Percentiles rank a stretch among this genome's conserved stretches.
These are phyloP conservation scores for Triticum aestivum DNA, from an alignment of 176 grass and related monocot genomes.

Conservation along the genomic window IWGSC_CS_RefSeq_v2.1 NC_057814.1:540446617-540447116, in stretches of 20 bases:
- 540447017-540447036: slow-evolving; percentile 69
- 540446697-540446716: slow-evolving; percentile 81
- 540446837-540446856: background rate
- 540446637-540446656: slow-evolving; percentile 73
- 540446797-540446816: slow-evolving; percentile 56
- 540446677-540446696: slow-evolving; percentile 62
- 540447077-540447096: slow-evolving; percentile 92
- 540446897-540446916: background rate
- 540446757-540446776: slow-evolving; percentile 78
- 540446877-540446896: background rate
- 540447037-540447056: slow-evolving; percentile 86
- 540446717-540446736: slow-evolving; percentile 80
- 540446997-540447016: slow-evolving; percentile 88
- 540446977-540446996: slow-evolving; percentile 71
- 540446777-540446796: slow-evolving; percentile 87
- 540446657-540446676: slow-evolving; percentile 44
- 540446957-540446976: slow-evolving; percentile 93
- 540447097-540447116: slow-evolving; percentile 89
- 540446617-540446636: slow-evolving; percentile 83
- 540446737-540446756: slow-evolving; percentile 95
- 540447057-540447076: slow-evolving; percentile 85
- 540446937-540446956: slow-evolving; percentile 74
- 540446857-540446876: too few species aligned
- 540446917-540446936: slow-evolving; percentile 71
- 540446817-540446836: background rate